Evolutionary conservation across 805 yeast genomes (phyloP), one percentile per base, ranked within the genome.

Genomic region (Wickerhamiella australiensis): DNA sequence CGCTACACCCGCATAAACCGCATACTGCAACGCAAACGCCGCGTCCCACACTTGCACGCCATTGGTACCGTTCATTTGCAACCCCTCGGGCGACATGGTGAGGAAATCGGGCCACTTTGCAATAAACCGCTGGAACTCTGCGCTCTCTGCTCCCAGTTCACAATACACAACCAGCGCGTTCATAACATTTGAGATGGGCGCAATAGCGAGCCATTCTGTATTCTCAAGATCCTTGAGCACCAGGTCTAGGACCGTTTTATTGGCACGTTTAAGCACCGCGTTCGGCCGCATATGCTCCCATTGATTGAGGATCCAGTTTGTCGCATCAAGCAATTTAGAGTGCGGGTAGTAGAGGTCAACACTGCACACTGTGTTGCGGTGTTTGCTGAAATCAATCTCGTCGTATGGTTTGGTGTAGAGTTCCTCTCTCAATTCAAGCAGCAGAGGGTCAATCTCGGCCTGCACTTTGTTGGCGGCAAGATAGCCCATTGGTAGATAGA

Each of bases 41-140:
- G 81, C 80, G 65, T 92, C 99, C 98, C 99, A 92, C 1, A 82
- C 88, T 66, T 92, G 99, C 0, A 85, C 85, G 21, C 99, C 99
- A 64, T 92, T 92, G 0, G 99, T 92, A 2, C 99, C 99, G 85
- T 83, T 85, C 50, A 85, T 82, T 1, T 90, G 77, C 79, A 92
- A 74, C 3, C 99, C 99, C 61, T 82, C 83, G 0, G 87, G 83
- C 0, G 96, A 94, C 67, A 82, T 81, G 65, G 84, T 87, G 47
- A 86, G 59, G 33, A 78, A 79, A 58, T 92, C 96, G 35, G 78
- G 74, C 69, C 85, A 77, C 52, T 92, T 70, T 15, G 68, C 71
- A 42, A 74, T 62, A 26, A 80, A 72, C 20, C 70, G 67, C 47
- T 71, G 58, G 65, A 85, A 88, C 9, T 73, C 73, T 1, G 66